phyloP scores from a whole-genome alignment of 352 stramenopile genomes.

The Globisporangium perplexum region DNA sequence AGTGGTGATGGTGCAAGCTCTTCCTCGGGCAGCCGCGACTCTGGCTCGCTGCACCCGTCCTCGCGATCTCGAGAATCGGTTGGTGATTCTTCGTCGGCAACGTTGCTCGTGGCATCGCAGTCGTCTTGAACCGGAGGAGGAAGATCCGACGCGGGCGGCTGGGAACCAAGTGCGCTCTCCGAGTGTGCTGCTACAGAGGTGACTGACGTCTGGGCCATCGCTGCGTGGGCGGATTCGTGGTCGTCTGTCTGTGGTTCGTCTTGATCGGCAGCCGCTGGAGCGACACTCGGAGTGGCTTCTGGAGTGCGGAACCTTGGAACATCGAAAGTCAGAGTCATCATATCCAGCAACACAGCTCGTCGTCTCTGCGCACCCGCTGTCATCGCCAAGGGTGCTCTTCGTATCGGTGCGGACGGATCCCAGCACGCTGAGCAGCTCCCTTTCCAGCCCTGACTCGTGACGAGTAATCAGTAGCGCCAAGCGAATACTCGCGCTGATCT shows the following conservation, averaged over 20 bases:
- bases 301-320: background rate
- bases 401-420: no score
- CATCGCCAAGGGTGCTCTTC: no score
- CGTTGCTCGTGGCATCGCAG: background rate
- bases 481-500: no score
- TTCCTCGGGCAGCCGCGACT: background rate
- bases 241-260: background rate
- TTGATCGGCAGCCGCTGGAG: background rate
- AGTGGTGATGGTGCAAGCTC: background rate
- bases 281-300: background rate
- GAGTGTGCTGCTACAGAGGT: background rate
- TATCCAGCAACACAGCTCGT: background rate
- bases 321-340: background rate
- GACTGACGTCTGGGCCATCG: no score
- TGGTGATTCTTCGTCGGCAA: background rate
- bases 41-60: background rate
- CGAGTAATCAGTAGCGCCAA: background rate
- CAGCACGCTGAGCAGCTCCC: slow-evolving; percentile 20
- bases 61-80: background rate
- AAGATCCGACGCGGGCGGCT: background rate
- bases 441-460: slow-evolving; percentile 15
- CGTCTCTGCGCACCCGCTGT: background rate
- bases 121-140: background rate
- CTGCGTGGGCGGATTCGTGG: background rate
- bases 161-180: background rate